phyloP scores from a whole-genome alignment of 495 filamentous ascomycete genomes.

The Collariella sp. region DNA sequence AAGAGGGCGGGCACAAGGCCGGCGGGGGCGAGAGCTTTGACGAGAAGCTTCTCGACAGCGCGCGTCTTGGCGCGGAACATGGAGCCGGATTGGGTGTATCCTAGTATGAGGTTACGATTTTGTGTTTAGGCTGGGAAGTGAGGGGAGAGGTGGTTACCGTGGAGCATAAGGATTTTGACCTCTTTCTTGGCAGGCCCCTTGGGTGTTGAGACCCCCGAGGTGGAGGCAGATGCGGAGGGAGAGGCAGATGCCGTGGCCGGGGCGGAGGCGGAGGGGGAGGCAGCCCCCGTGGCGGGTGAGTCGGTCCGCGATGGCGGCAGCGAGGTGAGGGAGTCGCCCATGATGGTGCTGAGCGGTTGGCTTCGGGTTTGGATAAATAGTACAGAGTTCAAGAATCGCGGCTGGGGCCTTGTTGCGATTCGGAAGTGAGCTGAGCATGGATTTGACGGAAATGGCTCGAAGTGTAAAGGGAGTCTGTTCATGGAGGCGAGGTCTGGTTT shows the following conservation, averaged over 20 bases:
- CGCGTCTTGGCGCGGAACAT: conserved; percentile 85
- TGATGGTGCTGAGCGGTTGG: background rate
- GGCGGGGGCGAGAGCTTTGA: conserved; percentile 57
- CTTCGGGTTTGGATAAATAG: background rate
- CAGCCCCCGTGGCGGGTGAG: background rate
- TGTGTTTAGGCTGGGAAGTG: background rate
- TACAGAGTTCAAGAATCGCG: background rate
- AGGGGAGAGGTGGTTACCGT: conserved; percentile 31
- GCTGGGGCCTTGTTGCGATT: background rate
- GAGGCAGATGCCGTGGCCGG: too few relatives aligned
- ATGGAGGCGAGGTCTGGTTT: too few relatives aligned
- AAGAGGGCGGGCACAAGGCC: conserved; percentile 48
- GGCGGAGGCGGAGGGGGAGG: too few relatives aligned
- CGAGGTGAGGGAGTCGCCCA: conserved; percentile 5
- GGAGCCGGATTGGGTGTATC: conserved; percentile 86
- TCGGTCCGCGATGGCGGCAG: background rate
- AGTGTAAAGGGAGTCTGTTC: too few relatives aligned
- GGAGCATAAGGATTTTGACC: conserved; percentile 51
- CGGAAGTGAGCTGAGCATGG: conserved; percentile 1
- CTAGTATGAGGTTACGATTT: conserved; percentile 21
- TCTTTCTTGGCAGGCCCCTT: conserved; percentile 23
- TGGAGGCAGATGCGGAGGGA: background rate
- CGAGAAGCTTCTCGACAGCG: conserved; percentile 71
- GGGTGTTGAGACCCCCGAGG: background rate
- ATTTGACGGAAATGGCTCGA: too few relatives aligned